These are phyloP conservation scores for Peronosclerospora sorghi DNA, from an alignment of 352 stramenopile species.

Conservation along the genomic window DNA sequence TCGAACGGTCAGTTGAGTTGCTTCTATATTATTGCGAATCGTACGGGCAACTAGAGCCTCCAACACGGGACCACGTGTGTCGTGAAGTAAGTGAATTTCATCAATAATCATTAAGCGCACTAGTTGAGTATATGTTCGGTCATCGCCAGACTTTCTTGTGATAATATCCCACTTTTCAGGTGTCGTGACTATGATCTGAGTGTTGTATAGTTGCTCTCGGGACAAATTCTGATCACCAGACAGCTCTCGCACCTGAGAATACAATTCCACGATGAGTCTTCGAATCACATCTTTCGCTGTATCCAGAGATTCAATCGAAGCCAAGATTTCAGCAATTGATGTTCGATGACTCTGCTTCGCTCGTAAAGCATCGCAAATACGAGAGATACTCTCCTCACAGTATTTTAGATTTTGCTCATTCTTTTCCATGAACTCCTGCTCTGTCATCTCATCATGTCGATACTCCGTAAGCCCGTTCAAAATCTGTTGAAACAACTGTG, in stretches of 20 bases:
- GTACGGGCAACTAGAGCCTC: slow-evolving; percentile 96
- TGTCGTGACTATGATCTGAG: slow-evolving; percentile 99
- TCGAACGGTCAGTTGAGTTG: slow-evolving; percentile 93
- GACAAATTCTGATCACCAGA: slow-evolving; percentile 98
- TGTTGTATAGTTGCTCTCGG: slow-evolving; percentile 95
- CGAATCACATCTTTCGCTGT: slow-evolving; percentile 98
- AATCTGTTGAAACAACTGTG: too few species aligned
- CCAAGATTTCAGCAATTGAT: slow-evolving; percentile 99
- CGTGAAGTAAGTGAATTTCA: slow-evolving; percentile 99
- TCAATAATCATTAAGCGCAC: slow-evolving; percentile 99
- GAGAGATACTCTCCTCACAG: too few species aligned
- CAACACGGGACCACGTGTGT: slow-evolving; percentile 96
- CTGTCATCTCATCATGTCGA: too few species aligned
- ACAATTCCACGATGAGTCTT: slow-evolving; percentile 93
- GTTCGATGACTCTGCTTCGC: too few species aligned
- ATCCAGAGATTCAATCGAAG: slow-evolving; percentile 99
- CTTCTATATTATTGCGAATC: slow-evolving; percentile 97
- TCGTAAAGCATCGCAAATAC: too few species aligned
- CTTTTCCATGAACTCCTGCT: slow-evolving; percentile 59
- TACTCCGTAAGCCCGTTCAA: too few species aligned
- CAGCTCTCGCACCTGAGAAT: slow-evolving; percentile 93
- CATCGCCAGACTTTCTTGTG: slow-evolving; percentile 96
- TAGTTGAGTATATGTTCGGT: slow-evolving; percentile 96
- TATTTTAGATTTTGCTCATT: slow-evolving; percentile 86
- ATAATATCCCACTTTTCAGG: slow-evolving; percentile 99